Base-by-base conservation (phyloP, 2,329 filamentous ascomycete genomes). In the Aspergillus glaucus region DNA sequence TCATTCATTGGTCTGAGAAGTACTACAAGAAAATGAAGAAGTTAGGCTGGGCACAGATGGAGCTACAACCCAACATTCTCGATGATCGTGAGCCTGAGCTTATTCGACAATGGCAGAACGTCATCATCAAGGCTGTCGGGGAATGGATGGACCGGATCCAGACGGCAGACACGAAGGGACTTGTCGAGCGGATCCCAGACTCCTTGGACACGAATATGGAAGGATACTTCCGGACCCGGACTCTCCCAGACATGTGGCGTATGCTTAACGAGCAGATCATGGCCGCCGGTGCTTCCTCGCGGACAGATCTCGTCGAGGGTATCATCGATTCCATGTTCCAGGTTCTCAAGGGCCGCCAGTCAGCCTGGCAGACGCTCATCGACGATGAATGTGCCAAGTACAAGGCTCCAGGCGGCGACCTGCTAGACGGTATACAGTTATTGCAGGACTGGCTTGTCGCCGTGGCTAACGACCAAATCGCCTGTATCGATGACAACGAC, bases 121-220 rank as follows among this genome's bases (percentile, higher is more conserved):
- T 97, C 64, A 97, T 98, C 67, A 93, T 96, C 70, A 88, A 87
- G 64, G 91, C 90, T 52, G 84, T 98, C 50, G 92, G 96, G 66
- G 88, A 97, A 73, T 98, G 93, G 91, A 95, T 97, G 78, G 88
- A 94, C 55, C 84, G 90, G 50, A 96, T 98, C 68, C 89, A 88
- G 60, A 78, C 77, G 7, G 85, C 88, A 41, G 94, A 98, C 70
- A 81, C 80, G 62, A 86, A 84, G 60, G 86, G 88, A 58, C 94
- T 98, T 68, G 75, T 82, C 43, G 84, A 89, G 49, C 84, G 91
- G 54, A 84, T 83, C 58, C 79, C 85, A 50, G 87, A 90, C 60
- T 88, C 91, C 63, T 77, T 96, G 54, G 90, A 95, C 65, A 83
- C 82, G 59, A 90, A 94, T 68, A 84, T 91, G 63, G 90, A 94